phyloP scores from a whole-genome alignment of 2,329 filamentous ascomycete genomes.

The Raffaelea deltoideospora region DNA sequence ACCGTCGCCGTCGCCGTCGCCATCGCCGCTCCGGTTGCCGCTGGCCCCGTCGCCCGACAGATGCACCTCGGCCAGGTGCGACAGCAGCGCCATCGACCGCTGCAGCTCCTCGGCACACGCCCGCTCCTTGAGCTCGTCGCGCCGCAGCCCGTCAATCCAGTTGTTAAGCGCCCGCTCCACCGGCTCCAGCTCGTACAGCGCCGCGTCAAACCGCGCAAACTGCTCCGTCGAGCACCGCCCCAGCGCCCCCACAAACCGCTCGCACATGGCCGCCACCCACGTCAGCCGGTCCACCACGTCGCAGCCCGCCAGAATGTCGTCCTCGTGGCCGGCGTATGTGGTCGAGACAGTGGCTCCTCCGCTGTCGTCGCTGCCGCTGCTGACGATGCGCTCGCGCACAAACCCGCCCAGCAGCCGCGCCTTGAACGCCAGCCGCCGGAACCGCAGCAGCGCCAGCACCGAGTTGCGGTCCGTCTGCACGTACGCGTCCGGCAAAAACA shows the following conservation, averaged over 20 bases:
- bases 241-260: constrained; percentile 70
- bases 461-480: constrained; percentile 61
- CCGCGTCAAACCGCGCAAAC: constrained; percentile 65
- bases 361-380: constrained; percentile 20
- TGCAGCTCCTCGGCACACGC: constrained; percentile 71
- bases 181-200: constrained; percentile 75
- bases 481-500: constrained; percentile 79
- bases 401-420: constrained; percentile 63
- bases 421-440: constrained; percentile 82
- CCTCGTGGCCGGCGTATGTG: constrained; percentile 51
- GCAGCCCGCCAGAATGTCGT: constrained; percentile 66
- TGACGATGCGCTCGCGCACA: constrained; percentile 64
- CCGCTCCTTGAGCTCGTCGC: constrained; percentile 73
- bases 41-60: too few species aligned
- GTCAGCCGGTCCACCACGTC: constrained; percentile 75
- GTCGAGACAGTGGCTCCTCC: constrained; percentile 27
- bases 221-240: constrained; percentile 61
- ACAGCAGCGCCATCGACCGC: constrained; percentile 70
- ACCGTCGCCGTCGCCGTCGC: not conserved
- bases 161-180: constrained; percentile 79
- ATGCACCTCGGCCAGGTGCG: constrained; percentile 72
- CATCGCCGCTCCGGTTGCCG: not conserved
- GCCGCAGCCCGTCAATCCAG: constrained; percentile 73
- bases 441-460: constrained; percentile 73
- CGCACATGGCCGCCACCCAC: constrained; percentile 70